Evolutionary conservation across 805 yeast species (phyloP).

Genomic region (Blastobotrys mokoenaii): DNA sequence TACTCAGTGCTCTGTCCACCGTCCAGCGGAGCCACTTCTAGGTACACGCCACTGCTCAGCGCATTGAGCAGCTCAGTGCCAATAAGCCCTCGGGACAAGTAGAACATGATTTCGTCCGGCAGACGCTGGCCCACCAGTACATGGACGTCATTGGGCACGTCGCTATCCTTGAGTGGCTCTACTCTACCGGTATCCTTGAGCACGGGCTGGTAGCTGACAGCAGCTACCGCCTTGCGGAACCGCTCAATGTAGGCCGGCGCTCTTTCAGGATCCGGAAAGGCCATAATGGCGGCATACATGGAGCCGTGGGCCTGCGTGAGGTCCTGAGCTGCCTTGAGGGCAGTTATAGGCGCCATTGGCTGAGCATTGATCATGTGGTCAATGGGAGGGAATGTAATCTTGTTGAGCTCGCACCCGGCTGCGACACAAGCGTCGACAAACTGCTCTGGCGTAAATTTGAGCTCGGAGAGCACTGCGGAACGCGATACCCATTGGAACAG

Average conservation of each 20-base stretch:
- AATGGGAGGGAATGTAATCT: constrained; percentile 46
- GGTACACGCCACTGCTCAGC: constrained; percentile 47
- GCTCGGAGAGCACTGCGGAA: constrained; percentile 47
- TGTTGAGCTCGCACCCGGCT: constrained; percentile 72
- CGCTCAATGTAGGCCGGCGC: constrained; percentile 32
- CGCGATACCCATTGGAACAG: constrained; percentile 64
- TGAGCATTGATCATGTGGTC: constrained; percentile 20
- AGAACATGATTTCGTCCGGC: constrained; percentile 79
- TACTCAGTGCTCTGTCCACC: constrained; percentile 52
- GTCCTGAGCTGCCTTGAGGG: constrained; percentile 22
- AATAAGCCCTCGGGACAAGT: constrained; percentile 68
- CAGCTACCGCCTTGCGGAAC: constrained; percentile 61
- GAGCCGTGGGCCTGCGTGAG: constrained; percentile 22
- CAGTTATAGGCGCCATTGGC: constrained; percentile 16
- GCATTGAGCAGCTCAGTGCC: constrained; percentile 58
- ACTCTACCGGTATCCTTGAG: constrained; percentile 61
- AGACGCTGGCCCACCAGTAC: constrained; percentile 75
- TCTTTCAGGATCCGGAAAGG: constrained; percentile 16
- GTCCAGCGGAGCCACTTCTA: constrained; percentile 61
- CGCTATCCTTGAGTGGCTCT: constrained; percentile 44
- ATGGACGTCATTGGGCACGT: constrained; percentile 71
- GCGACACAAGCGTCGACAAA: constrained; percentile 69
- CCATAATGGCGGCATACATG: constrained; percentile 23
- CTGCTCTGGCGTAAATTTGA: constrained; percentile 52
- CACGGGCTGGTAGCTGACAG: constrained; percentile 67